Evolutionary conservation across 805 yeast genomes (phyloP).

Genomic region (Saccharomycopsis sp.): DNA sequence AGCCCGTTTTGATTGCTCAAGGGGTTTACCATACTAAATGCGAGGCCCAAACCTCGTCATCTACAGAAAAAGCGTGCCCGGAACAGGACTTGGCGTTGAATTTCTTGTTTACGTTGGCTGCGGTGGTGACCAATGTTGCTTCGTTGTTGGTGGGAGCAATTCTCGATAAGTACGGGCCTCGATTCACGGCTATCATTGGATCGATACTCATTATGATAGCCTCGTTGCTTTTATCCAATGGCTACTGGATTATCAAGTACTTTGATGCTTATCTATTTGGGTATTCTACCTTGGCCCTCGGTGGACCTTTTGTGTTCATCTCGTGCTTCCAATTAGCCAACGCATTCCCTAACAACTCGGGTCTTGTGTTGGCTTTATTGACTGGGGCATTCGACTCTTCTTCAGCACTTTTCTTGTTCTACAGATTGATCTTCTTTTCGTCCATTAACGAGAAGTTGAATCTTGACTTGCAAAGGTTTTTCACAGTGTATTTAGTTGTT

Average conservation of each 20-base stretch:
- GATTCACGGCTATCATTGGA: slow-evolving; percentile 72
- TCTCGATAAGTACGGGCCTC: slow-evolving; percentile 75
- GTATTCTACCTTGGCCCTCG: slow-evolving; percentile 70
- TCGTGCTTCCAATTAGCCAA: slow-evolving; percentile 87
- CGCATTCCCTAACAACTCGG: slow-evolving; percentile 76
- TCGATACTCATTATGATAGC: slow-evolving; percentile 53
- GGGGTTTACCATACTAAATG: slow-evolving; percentile 70
- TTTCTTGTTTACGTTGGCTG: slow-evolving; percentile 76
- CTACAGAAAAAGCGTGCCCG: slow-evolving; percentile 43
- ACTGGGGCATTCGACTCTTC: slow-evolving; percentile 96
- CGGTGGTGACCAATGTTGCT: slow-evolving; percentile 76
- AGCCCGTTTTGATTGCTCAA: slow-evolving; percentile 71
- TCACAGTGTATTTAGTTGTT: slow-evolving; percentile 58
- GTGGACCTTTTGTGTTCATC: slow-evolving; percentile 92
- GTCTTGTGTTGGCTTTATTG: slow-evolving; percentile 69
- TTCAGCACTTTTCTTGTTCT: slow-evolving; percentile 75
- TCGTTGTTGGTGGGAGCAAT: slow-evolving; percentile 80
- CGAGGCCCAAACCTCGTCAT: slow-evolving; percentile 25
- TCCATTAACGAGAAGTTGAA: slow-evolving; percentile 7
- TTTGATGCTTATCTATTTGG: slow-evolving; percentile 70
- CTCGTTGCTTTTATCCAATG: slow-evolving; percentile 39
- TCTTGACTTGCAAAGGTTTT: slow-evolving; percentile 51
- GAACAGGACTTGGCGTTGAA: slow-evolving; percentile 82
- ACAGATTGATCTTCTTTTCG: slow-evolving; percentile 46
- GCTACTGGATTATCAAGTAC: slow-evolving; percentile 26